phyloP scores from a whole-genome alignment of 2,329 filamentous ascomycete species.

The Penicillium sp. region DNA sequence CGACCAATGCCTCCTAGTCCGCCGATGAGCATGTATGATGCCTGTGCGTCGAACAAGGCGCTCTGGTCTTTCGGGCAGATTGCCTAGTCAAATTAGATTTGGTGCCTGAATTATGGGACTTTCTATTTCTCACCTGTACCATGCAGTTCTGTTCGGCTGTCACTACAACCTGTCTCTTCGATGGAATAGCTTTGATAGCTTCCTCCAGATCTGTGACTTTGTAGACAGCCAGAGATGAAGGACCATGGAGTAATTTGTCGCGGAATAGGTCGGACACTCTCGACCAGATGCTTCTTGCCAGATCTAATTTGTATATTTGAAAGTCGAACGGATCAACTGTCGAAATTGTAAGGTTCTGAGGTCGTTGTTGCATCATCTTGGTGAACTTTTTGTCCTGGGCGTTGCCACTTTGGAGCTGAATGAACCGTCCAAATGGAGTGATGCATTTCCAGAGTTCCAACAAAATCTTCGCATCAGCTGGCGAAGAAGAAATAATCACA shows the following conservation, averaged over 20 bases:
- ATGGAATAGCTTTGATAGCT: no score
- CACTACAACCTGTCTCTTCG: no score
- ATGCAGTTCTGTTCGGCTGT: no score
- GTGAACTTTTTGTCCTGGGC: not conserved
- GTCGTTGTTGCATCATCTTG: not conserved
- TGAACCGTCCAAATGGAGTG: constrained; percentile 26
- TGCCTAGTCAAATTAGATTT: constrained; percentile 2
- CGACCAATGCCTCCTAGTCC: constrained; percentile 32
- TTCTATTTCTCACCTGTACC: no score
- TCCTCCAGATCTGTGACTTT: constrained; percentile 9
- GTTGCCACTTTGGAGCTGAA: constrained; percentile 25
- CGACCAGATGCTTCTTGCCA: constrained; percentile 8
- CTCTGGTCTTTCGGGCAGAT: constrained; percentile 1
- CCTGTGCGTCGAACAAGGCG: constrained; percentile 5
- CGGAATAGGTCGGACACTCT: constrained; percentile 14
- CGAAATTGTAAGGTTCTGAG: constrained; percentile 14
- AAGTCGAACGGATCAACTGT: constrained; percentile 14
- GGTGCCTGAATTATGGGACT: constrained; percentile 8
- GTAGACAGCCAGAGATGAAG: constrained; percentile 1
- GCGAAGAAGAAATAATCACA: constrained; percentile 13
- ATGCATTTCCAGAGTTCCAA: constrained; percentile 17
- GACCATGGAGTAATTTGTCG: constrained; percentile 10
- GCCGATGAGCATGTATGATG: constrained; percentile 31
- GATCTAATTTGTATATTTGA: constrained; percentile 1
- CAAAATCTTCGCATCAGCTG: not conserved